Conservation (phyloP, 345 rosid species). For the Lepidium didymum region DNA sequence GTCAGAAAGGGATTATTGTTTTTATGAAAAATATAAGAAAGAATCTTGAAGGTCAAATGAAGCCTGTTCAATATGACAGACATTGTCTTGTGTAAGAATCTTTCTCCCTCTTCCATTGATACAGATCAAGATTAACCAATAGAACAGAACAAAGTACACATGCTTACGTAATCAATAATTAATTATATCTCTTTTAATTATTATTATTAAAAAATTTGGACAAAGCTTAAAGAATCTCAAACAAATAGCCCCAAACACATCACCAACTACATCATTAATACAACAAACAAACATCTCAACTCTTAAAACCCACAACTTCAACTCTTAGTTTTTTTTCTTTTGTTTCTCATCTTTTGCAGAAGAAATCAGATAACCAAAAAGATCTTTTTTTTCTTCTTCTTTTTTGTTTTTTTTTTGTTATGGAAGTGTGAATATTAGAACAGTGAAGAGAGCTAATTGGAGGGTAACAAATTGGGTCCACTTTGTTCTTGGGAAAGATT, state of each 20-base stretch:
- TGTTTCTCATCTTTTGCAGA: background rate
- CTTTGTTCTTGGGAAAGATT: conserved; percentile 37
- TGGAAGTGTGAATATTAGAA: conserved; percentile 1
- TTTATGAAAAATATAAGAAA: conserved; percentile 15
- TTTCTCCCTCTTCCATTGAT: conserved; percentile 25
- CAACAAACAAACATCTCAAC: conserved; percentile 19
- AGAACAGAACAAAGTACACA: conserved; percentile 22
- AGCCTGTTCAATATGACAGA: conserved; percentile 29
- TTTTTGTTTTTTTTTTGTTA: background rate
- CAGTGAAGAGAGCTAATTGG: conserved; percentile 29
- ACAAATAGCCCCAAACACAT: conserved; percentile 11
- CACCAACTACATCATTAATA: conserved; percentile 28
- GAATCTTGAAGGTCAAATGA: conserved; percentile 34
- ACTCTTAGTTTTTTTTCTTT: background rate
- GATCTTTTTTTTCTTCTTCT: background rate
- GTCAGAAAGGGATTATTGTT: conserved; percentile 26
- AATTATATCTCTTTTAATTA: conserved; percentile 1
- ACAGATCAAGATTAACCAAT: conserved; percentile 20
- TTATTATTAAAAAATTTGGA: background rate
- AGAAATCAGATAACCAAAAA: conserved; percentile 18
- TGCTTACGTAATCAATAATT: conserved; percentile 28
- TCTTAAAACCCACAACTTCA: conserved; percentile 1
- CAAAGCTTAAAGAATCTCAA: conserved; percentile 16
- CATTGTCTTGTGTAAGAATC: conserved; percentile 32
- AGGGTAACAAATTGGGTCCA: conserved; percentile 26